These are phyloP conservation scores for Botrytis galanthina DNA, from an alignment of 2,329 filamentous ascomycete genomes.

Conservation along the genomic window DNA sequence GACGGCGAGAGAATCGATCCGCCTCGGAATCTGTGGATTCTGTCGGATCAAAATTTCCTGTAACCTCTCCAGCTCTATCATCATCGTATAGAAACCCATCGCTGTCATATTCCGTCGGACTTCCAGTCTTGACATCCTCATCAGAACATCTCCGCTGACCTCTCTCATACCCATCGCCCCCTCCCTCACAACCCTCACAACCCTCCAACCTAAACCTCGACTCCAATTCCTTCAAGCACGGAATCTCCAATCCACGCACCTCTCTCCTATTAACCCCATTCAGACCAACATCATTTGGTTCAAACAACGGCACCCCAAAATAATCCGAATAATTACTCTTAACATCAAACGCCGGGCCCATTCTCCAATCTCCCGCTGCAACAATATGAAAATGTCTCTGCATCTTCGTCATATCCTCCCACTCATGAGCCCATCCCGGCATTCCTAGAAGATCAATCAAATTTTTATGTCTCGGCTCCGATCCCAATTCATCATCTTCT, in stretches of 20 bases:
- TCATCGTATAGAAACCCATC: slow-evolving; percentile 2
- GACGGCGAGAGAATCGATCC: not conserved
- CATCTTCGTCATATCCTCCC: slow-evolving; percentile 11
- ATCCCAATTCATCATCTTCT: not conserved
- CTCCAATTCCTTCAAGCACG: not conserved
- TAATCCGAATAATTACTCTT: slow-evolving; percentile 17
- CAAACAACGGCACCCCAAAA: slow-evolving; percentile 15
- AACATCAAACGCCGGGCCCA: slow-evolving; percentile 12
- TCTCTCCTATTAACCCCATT: slow-evolving; percentile 1
- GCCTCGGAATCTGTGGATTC: not conserved
- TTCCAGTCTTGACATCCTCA: not conserved
- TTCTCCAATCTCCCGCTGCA: slow-evolving; percentile 11
- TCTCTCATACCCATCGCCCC: not conserved
- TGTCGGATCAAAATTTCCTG: not conserved
- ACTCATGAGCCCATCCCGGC: not conserved
- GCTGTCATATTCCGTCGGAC: not conserved
- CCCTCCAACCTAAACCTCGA: not conserved
- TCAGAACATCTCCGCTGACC: not conserved
- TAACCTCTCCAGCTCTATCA: not conserved
- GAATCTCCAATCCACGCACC: not conserved
- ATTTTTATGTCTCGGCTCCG: not conserved
- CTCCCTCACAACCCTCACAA: not conserved
- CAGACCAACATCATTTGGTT: not conserved
- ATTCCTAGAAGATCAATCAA: not conserved
- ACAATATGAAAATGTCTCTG: slow-evolving; percentile 18